Conservation (phyloP, 768 basidiomycete genomes). For the Brasilioporus rufonigricans region DNA sequence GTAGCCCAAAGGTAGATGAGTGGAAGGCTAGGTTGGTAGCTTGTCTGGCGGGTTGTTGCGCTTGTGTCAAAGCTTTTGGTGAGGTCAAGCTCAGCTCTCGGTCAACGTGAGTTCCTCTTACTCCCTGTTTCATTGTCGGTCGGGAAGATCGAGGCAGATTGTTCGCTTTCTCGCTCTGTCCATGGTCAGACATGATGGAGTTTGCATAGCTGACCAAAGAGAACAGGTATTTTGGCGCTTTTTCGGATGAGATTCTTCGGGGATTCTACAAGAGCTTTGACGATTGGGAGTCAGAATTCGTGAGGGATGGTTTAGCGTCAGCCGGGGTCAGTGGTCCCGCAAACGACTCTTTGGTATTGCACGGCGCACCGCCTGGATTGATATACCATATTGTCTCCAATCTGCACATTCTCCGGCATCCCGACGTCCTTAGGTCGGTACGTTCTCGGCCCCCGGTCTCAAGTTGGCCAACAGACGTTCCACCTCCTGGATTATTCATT, state of each 20-base stretch:
- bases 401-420: constrained; percentile 52
- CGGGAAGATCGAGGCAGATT: constrained; percentile 6
- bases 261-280: constrained; percentile 65
- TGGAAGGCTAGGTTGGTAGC: constrained; percentile 61
- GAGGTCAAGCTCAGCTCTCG: constrained; percentile 62
- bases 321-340: constrained; percentile 20
- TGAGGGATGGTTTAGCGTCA: constrained; percentile 46
- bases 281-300: constrained; percentile 58
- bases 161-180: constrained; percentile 8
- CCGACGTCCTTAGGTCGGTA: constrained; percentile 38
- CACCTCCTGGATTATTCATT: constrained; percentile 60
- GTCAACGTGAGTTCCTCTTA: constrained; percentile 59
- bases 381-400: constrained; percentile 65
- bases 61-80: constrained; percentile 68
- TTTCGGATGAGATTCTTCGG: constrained; percentile 45
- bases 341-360: constrained; percentile 31
- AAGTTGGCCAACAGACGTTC: constrained; percentile 55
- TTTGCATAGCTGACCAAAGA: constrained; percentile 14
- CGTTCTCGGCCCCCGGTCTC: constrained; percentile 28
- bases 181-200: constrained; percentile 1
- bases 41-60: constrained; percentile 62
- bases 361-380: constrained; percentile 46
- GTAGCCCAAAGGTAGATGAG: constrained; percentile 49
- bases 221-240: constrained; percentile 72
- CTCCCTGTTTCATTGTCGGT: neutral